Percentiles rank a stretch among this genome's conserved stretches.
Conservation (phyloP, 2,329 filamentous ascomycete species). For the Coniella lustricola region DNA sequence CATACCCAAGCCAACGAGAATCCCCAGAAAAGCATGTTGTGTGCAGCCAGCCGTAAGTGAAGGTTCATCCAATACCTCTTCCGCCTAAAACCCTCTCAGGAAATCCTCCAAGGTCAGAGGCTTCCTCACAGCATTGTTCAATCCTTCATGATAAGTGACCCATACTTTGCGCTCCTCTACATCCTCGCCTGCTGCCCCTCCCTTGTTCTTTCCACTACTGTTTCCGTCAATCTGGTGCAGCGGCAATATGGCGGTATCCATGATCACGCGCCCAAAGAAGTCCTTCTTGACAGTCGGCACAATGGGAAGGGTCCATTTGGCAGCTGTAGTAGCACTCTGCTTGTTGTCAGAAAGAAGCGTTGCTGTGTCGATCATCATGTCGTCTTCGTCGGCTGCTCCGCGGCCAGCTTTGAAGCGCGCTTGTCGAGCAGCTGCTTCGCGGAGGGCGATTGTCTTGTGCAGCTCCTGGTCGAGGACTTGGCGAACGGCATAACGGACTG, state of each 20-base stretch:
- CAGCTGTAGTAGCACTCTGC: constrained; percentile 25
- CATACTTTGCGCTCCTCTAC: constrained; percentile 59
- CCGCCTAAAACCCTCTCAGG: constrained; percentile 52
- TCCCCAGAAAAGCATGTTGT: no score
- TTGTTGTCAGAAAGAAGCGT: constrained; percentile 26
- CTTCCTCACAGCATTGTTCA: constrained; percentile 87
- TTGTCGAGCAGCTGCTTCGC: constrained; percentile 59
- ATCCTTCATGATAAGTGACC: constrained; percentile 85
- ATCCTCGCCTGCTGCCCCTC: constrained; percentile 30
- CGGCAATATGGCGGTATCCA: constrained; percentile 49
- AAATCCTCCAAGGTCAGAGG: constrained; percentile 77
- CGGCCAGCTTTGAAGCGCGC: constrained; percentile 54
- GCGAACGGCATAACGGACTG: constrained; percentile 84
- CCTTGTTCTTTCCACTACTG: constrained; percentile 18
- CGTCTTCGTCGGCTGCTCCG: constrained; percentile 20
- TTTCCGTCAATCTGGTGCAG: constrained; percentile 36
- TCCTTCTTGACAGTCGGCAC: constrained; percentile 21
- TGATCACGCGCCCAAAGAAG: constrained; percentile 27
- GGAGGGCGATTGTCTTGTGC: constrained; percentile 60
- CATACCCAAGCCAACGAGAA: no score
- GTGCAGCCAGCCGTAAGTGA: neutral
- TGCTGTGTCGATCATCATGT: neutral
- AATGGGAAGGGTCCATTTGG: constrained; percentile 23
- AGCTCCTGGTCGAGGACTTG: constrained; percentile 92
- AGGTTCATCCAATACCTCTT: neutral